Conservation (phyloP, 2,329 filamentous ascomycete genomes). For the Tolypocladium paradoxum region DNA sequence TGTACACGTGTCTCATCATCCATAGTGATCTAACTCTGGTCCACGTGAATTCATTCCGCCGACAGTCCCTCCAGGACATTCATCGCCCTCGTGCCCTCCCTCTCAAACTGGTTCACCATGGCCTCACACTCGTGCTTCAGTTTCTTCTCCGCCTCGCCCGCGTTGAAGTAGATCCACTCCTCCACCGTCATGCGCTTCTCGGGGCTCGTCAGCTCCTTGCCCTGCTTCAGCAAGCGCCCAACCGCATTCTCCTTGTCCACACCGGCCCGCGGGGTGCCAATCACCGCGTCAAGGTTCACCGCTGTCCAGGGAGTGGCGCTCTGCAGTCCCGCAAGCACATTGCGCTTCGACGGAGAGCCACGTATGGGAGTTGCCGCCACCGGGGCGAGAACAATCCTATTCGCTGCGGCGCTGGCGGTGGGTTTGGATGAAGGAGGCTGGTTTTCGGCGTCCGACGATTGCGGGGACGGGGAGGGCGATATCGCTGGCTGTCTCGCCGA, state of each 20-base stretch:
- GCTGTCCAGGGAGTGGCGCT: constrained; percentile 58
- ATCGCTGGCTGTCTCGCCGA: constrained; percentile 42
- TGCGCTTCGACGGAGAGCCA: constrained; percentile 52
- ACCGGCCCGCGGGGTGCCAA: constrained; percentile 34
- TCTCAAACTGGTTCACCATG: constrained; percentile 74
- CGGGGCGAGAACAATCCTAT: constrained; percentile 36
- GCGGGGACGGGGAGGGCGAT: constrained; percentile 57
- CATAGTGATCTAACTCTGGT: not conserved
- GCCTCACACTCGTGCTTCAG: constrained; percentile 73
- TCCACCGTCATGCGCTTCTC: constrained; percentile 90
- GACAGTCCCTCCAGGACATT: constrained; percentile 63
- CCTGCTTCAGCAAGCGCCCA: constrained; percentile 39
- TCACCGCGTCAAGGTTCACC: constrained; percentile 64
- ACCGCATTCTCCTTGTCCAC: constrained; percentile 42
- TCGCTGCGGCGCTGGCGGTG: constrained; percentile 32
- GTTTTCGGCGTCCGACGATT: constrained; percentile 74
- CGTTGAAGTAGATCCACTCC: constrained; percentile 82
- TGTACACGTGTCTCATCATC: not conserved
- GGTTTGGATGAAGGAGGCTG: constrained; percentile 59
- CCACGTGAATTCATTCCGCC: constrained; percentile 27
- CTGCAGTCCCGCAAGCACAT: constrained; percentile 43
- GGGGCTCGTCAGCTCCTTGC: constrained; percentile 54
- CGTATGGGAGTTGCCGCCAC: constrained; percentile 35
- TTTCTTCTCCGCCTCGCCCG: constrained; percentile 66
- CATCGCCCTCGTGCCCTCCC: constrained; percentile 70